phyloP scores from a whole-genome alignment of 148 eudicot genomes.

The Pharnaceum exiguum region DNA sequence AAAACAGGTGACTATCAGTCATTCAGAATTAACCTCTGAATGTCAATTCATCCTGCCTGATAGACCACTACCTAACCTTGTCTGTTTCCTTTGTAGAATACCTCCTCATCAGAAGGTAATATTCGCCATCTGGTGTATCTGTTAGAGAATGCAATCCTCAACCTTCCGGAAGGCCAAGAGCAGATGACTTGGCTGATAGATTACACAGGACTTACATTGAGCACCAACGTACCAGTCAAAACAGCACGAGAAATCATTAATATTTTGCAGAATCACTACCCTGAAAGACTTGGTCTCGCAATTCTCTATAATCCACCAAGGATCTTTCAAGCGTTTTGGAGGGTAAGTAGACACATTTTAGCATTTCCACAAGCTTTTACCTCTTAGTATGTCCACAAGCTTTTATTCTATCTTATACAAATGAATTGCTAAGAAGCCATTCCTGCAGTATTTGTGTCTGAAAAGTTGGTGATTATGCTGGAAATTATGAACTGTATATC shows the following conservation, averaged over 20 bases:
- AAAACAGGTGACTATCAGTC: constrained; percentile 54
- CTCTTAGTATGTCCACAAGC: no score
- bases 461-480: no score
- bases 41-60: background rate
- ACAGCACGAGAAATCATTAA: constrained; percentile 64
- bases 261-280: constrained; percentile 85
- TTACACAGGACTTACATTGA: constrained; percentile 69
- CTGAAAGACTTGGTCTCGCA: constrained; percentile 80
- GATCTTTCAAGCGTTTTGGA: constrained; percentile 76
- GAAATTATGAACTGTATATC: no score
- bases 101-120: constrained; percentile 62
- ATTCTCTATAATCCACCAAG: constrained; percentile 80
- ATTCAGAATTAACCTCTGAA: background rate
- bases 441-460: no score
- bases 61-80: background rate
- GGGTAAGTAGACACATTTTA: constrained; percentile 32
- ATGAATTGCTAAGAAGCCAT: no score
- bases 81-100: constrained; percentile 47
- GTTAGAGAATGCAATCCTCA: constrained; percentile 78
- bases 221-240: constrained; percentile 55
- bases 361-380: no score
- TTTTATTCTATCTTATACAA: background rate
- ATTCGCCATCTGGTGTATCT: constrained; percentile 78
- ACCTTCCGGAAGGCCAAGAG: constrained; percentile 86
- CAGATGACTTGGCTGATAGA: constrained; percentile 94